A percentile compares a stretch with the other conserved stretches of the same genome.
phyloP scores from a whole-genome alignment of 2,329 filamentous ascomycete species.

The Penicillium sp. region DNA sequence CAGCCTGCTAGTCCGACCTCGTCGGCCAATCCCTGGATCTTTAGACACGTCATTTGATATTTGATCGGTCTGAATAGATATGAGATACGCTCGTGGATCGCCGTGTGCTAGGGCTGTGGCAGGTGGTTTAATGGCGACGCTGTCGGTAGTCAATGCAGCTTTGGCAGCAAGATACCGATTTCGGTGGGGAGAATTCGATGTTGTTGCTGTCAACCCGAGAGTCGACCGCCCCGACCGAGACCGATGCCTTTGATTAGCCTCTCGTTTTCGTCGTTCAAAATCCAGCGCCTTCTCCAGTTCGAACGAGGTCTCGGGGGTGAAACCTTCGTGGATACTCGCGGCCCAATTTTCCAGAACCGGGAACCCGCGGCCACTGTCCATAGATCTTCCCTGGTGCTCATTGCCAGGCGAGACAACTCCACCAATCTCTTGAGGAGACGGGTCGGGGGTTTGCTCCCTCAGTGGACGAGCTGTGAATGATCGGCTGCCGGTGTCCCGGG shows the following conservation, averaged over 20 bases:
- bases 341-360: conserved; percentile 31
- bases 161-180: conserved; percentile 28
- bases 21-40: not conserved
- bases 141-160: conserved; percentile 17
- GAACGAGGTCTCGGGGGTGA: not conserved
- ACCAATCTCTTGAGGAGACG: not conserved
- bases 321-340: conserved; percentile 22
- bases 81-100: conserved; percentile 27
- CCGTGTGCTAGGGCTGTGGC: conserved; percentile 1
- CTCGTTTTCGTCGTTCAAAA: conserved; percentile 29
- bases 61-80: conserved; percentile 4
- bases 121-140: not conserved
- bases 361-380: conserved; percentile 28
- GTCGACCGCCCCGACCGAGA: not conserved
- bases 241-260: conserved; percentile 22
- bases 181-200: conserved; percentile 17
- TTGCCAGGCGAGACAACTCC: not conserved
- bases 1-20: conserved; percentile 12
- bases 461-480: not conserved
- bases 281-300: conserved; percentile 29
- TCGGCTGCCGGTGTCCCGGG: too few species aligned
- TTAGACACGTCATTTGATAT: not conserved
- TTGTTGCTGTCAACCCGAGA: not conserved
- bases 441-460: not conserved
- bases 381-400: conserved; percentile 8